These are phyloP conservation scores for Lentithecium fluviatile DNA, from an alignment of 495 filamentous ascomycete species.

Conservation along the genomic window DNA sequence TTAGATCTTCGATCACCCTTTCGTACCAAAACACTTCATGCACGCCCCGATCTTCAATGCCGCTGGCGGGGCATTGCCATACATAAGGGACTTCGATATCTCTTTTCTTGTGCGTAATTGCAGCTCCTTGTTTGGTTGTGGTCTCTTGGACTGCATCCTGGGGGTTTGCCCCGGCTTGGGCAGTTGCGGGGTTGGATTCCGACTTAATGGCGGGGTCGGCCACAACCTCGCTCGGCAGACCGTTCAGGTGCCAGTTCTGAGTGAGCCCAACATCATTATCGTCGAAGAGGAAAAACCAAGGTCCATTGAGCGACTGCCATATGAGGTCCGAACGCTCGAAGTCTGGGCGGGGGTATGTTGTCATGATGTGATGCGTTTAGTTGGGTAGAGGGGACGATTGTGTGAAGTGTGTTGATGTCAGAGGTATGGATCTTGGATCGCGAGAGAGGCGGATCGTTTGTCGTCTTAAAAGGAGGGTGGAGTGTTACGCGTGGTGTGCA, in stretches of 20 bases:
- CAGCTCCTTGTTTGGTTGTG: conserved; percentile 25
- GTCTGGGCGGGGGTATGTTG: conserved; percentile 50
- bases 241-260: conserved; percentile 37
- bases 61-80: conserved; percentile 58
- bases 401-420: no score
- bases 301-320: conserved; percentile 56
- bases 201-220: not conserved
- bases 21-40: conserved; percentile 65
- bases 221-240: conserved; percentile 6
- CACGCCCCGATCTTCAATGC: conserved; percentile 53
- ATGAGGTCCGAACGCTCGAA: conserved; percentile 52
- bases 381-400: no score
- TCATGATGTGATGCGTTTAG: not conserved
- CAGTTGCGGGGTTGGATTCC: not conserved
- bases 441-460: no score
- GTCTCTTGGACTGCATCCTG: conserved; percentile 4
- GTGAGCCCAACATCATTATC: conserved; percentile 52
- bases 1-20: conserved; percentile 50
- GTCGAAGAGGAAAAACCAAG: conserved; percentile 60
- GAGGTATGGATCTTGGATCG: no score
- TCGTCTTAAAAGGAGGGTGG: no score
- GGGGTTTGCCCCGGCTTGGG: conserved; percentile 12
- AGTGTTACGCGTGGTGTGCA: no score
- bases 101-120: conserved; percentile 35
- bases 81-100: conserved; percentile 58